A percentile compares a stretch with the other conserved stretches of the same genome.
These are phyloP conservation scores for Draba incana DNA, from an alignment of 345 rosid genomes.

Conservation along the genomic window DNA sequence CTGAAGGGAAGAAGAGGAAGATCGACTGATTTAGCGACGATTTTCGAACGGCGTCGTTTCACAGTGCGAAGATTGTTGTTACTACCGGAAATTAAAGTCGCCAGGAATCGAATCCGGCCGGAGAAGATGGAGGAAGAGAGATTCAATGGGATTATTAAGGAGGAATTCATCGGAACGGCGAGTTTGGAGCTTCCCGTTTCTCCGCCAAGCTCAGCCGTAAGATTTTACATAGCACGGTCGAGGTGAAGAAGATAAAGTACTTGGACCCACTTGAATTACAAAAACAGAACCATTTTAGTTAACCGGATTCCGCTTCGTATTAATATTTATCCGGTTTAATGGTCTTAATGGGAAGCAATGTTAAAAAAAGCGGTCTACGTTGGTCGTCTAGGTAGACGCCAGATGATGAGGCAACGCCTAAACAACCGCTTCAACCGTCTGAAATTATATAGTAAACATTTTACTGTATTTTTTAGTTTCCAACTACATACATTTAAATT, in stretches of 20 bases:
- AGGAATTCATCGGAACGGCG: conserved; percentile 27
- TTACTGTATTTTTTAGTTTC: too few relatives aligned
- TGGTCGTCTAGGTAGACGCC: too few relatives aligned
- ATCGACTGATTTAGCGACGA: conserved; percentile 43
- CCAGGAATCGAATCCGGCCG: conserved; percentile 21
- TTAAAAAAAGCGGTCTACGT: too few relatives aligned
- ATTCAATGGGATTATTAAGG: conserved; percentile 6
- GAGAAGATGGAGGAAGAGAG: conserved; percentile 23
- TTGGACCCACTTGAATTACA: conserved; percentile 4
- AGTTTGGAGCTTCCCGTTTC: conserved; percentile 1
- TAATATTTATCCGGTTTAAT: not conserved
- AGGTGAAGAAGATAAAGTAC: conserved; percentile 21
- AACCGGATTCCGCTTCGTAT: too few relatives aligned
- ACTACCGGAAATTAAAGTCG: conserved; percentile 7
- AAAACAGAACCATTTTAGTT: not conserved
- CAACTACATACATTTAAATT: too few relatives aligned
- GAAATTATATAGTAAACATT: too few relatives aligned
- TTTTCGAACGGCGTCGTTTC: conserved; percentile 20
- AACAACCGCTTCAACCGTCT: not conserved
- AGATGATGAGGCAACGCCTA: not conserved
- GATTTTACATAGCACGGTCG: not conserved
- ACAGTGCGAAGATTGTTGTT: not conserved
- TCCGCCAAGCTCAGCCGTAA: conserved; percentile 33
- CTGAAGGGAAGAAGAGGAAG: conserved; percentile 72
- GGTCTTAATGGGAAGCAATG: too few relatives aligned